Percentiles rank a stretch among this genome's conserved stretches.
These are phyloP conservation scores for Xylariaceae sp. DNA, from an alignment of 2,329 filamentous ascomycete species.

Conservation along the genomic window DNA sequence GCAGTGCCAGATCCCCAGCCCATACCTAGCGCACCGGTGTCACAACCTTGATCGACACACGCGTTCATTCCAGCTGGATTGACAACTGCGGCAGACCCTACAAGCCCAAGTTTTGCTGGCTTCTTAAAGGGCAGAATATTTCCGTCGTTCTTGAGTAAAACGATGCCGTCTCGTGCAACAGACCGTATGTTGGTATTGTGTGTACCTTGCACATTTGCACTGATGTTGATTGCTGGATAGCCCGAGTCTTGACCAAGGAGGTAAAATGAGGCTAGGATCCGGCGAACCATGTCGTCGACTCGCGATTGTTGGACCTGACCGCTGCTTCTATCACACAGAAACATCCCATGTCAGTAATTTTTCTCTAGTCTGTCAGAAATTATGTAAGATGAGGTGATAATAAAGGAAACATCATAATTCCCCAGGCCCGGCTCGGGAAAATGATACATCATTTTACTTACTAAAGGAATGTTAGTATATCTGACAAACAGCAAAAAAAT, in stretches of 20 bases:
- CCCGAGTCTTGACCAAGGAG: constrained; percentile 47
- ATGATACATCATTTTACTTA: too few relatives aligned
- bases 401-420: too few relatives aligned
- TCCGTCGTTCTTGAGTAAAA: constrained; percentile 64
- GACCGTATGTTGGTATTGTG: constrained; percentile 60
- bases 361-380: too few relatives aligned
- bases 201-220: constrained; percentile 53
- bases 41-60: constrained; percentile 59
- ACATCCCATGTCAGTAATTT: too few relatives aligned
- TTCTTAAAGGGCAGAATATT: constrained; percentile 54
- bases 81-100: constrained; percentile 59
- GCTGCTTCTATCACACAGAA: too few relatives aligned
- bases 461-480: too few relatives aligned
- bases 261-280: constrained; percentile 62
- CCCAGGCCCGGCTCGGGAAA: too few relatives aligned
- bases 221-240: constrained; percentile 51
- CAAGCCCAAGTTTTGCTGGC: constrained; percentile 51
- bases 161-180: constrained; percentile 53
- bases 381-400: too few relatives aligned
- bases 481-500: too few relatives aligned
- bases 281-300: constrained; percentile 63
- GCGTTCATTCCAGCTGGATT: constrained; percentile 61
- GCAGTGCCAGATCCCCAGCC: constrained; percentile 62
- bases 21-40: constrained; percentile 61
- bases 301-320: constrained; percentile 55